Base-by-base conservation (phyloP, 2,329 filamentous ascomycete genomes). In the Pseudofabraea citricarpa region DNA sequence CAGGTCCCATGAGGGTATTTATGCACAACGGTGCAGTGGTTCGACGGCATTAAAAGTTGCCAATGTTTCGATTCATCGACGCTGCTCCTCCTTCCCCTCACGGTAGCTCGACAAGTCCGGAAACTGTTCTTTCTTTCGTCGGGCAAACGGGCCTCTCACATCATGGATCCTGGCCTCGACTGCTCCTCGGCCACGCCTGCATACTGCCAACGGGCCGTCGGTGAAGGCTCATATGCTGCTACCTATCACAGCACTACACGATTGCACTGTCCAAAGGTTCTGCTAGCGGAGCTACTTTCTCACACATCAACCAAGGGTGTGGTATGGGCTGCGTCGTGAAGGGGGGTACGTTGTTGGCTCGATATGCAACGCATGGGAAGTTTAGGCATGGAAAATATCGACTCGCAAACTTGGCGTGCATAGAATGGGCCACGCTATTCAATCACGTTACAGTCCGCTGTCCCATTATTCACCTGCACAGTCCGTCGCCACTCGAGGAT, bases 401-500 rank as follows among this genome's bases (percentile, higher is more conserved):
- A 21, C 35, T 15, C 21, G 18, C 5, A 21, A 51, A 45, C 43
- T 51, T 37, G 35, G 35, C 46, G 44, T 45, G 48, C 44, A 51
- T 57, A 50, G 50, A 49, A 40, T 40, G 43, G 19, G 31, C 35
- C 35, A 42, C 31, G 37, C 36, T 41, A 45, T 47, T 47, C 40
- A 46, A 58, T 60, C 59, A 61, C 57, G 54, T 58, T 59, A 60
- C 50, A 47, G 45, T 40, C 35, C 45, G 38, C 45, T 38, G 31
- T 55, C 55, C 53, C 54, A 54, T 50, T 37, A 40, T 46, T 43
- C 49, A 32, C 42, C 37, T 49, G 45, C 23, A 43, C 35, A 42
- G 22, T 16, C 20, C 40, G 33, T 42, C 44, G 50, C 39, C 46
- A 51, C 46, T 26, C 29, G 44, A 48, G 33, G 21, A 19, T 36